phyloP scores from a whole-genome alignment of 2,329 filamentous ascomycete genomes.

The Aspergillus hiratsukae region DNA sequence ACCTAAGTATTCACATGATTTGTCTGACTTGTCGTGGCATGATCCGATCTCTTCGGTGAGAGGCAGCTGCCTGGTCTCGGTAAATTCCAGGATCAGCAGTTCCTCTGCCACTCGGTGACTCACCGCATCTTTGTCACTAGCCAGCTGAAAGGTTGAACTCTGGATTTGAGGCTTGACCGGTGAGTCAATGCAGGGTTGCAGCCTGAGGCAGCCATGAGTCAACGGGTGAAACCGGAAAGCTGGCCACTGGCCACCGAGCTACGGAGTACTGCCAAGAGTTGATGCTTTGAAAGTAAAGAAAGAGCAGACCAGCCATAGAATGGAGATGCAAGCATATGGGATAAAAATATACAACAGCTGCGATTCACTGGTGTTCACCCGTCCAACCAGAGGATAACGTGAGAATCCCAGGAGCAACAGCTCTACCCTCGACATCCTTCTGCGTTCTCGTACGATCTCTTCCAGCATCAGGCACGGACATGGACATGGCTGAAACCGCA shows the following conservation, averaged over 20 bases:
- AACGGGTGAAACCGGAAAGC: not conserved
- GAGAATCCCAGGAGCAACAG: no score
- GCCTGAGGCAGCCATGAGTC: not conserved
- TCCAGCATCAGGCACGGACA: no score
- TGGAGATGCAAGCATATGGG: no score
- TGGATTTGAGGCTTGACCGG: not conserved
- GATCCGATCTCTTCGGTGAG: not conserved
- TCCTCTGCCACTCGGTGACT: conserved; percentile 1
- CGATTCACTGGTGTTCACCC: no score
- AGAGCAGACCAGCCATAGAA: no score
- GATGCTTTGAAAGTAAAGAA: not conserved
- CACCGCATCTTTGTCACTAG: not conserved
- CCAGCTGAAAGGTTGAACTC: not conserved
- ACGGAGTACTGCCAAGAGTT: not conserved
- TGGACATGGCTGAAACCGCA: no score
- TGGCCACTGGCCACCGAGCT: not conserved
- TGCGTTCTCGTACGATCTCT: no score
- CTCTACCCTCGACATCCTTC: no score
- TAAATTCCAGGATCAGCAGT: not conserved
- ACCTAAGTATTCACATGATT: not conserved
- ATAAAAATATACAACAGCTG: no score
- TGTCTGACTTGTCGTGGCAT: not conserved
- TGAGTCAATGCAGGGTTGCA: not conserved
- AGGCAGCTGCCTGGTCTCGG: not conserved
- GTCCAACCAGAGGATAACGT: no score